Conservation (phyloP, 768 basidiomycete species). For the Mrakia frigida region DNA sequence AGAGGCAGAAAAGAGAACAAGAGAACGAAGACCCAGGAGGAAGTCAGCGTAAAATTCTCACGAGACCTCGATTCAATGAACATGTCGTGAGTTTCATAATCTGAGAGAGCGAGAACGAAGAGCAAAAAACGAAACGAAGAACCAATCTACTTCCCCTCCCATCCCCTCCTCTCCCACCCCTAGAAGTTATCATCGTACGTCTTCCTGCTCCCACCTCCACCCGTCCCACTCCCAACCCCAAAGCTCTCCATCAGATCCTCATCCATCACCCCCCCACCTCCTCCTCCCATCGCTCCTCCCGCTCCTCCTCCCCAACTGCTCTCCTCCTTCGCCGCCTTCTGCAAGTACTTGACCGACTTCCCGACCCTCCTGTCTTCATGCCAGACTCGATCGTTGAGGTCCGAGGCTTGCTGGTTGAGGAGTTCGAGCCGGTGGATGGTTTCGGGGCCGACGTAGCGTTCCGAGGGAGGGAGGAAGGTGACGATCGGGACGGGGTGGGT, state of each 20-base stretch:
- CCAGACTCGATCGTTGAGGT: background rate
- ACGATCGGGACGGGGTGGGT: background rate
- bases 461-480: constrained; percentile 12
- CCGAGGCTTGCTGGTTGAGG: background rate
- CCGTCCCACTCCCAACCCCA: background rate
- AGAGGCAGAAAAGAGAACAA: no score
- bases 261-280: background rate
- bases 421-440: background rate
- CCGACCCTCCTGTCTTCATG: constrained; percentile 5
- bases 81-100: no score
- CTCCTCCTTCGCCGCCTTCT: constrained; percentile 22
- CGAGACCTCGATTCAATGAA: no score
- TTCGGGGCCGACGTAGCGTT: constrained; percentile 8
- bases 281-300: background rate
- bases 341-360: background rate
- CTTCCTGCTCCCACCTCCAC: constrained; percentile 15
- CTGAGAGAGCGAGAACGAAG: no score
- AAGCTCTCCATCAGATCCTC: constrained; percentile 11
- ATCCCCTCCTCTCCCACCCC: background rate
- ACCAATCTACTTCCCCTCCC: background rate
- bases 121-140: no score
- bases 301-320: constrained; percentile 15
- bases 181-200: constrained; percentile 23
- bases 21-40: no score
- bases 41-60: no score